A percentile compares a stretch with the other conserved stretches of the same genome.
Conservation (phyloP, 2,329 filamentous ascomycete species). For the Venturia nashicola region DNA sequence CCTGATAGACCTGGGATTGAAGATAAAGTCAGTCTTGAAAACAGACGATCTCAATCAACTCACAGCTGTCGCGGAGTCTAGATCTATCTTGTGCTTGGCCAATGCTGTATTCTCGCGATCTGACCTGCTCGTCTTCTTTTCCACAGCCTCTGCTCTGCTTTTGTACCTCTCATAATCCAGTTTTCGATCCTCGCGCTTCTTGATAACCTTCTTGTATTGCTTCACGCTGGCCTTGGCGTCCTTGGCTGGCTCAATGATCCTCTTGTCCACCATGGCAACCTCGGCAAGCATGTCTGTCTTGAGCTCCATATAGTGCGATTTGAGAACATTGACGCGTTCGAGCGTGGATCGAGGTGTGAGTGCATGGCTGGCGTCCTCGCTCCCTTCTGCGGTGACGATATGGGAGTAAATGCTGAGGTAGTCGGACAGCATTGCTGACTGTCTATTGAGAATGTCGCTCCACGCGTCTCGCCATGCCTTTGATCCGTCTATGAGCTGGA, state of each 20-base stretch:
- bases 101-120: slow-evolving; percentile 62
- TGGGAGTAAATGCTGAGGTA: slow-evolving; percentile 66
- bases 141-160: slow-evolving; percentile 54
- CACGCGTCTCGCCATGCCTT: slow-evolving; percentile 70
- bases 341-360: slow-evolving; percentile 52
- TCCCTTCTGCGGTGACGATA: slow-evolving; percentile 53
- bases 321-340: slow-evolving; percentile 51
- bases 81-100: slow-evolving; percentile 58
- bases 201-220: slow-evolving; percentile 69
- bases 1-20: slow-evolving; percentile 51
- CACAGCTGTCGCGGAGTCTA: slow-evolving; percentile 53
- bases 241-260: slow-evolving; percentile 57
- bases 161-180: slow-evolving; percentile 71
- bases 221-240: slow-evolving; percentile 57
- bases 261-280: slow-evolving; percentile 55
- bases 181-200: slow-evolving; percentile 73
- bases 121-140: slow-evolving; percentile 57
- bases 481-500: slow-evolving; percentile 61
- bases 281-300: slow-evolving; percentile 61
- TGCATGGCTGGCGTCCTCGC: slow-evolving; percentile 40
- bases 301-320: slow-evolving; percentile 56
- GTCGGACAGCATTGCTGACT: slow-evolving; percentile 53
- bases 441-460: slow-evolving; percentile 57
- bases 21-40: background rate
- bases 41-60: slow-evolving; percentile 13